Base-by-base conservation (phyloP, 2,329 filamentous ascomycete genomes). In the Alternaria tenuissima region DNA sequence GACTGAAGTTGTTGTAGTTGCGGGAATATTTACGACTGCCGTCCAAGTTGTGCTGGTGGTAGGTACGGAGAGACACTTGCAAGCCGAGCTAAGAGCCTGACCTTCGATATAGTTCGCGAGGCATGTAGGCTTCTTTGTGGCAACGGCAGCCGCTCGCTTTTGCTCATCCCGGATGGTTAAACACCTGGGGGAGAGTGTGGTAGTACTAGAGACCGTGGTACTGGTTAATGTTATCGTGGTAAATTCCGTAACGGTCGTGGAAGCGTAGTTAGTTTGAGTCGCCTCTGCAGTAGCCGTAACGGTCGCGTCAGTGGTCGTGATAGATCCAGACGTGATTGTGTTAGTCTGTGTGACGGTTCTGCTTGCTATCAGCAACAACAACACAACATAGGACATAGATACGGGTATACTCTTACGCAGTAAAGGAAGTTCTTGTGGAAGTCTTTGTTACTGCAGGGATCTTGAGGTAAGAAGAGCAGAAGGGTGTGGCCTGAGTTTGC, bases 391-490 rank as follows among this genome's bases (percentile, higher is more conserved):
- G 20, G 20, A 20, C 20, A 20, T 20, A 20, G 20, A 20, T 20
- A 20, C 20, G 20, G 20, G 20, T 20, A 20, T 20, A 20, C 20
- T 20, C 20, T 20, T 34, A 47, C 28, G 28, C 28, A 32, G 44
- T 47, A 4, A 47, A 48, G 7, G 44, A 48, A 7, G 44, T 48
- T 5, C 11, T 14, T 4, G 44, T 48, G 12, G 44, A 48, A 22
- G 44, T 48, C 44, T 48, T 48, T 7, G 28, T 48, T 9, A 48
- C 28, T 32, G n/a, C 44, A 9, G 44, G 44, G 5, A 48, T 48
- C 18, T 48, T 48, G 7, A 48, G 44, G 44, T 48, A 48, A 11
- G 44, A 34, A 34, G 44, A 48, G 16, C 44, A 48, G n/a, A 48
- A 48, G n/a, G 28, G 28, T 6, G 28, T 48, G 28, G 44, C 44